These are phyloP conservation scores for Camptophora hylomeconis DNA, from an alignment of 2,329 filamentous ascomycete species.

Conservation along the genomic window DNA sequence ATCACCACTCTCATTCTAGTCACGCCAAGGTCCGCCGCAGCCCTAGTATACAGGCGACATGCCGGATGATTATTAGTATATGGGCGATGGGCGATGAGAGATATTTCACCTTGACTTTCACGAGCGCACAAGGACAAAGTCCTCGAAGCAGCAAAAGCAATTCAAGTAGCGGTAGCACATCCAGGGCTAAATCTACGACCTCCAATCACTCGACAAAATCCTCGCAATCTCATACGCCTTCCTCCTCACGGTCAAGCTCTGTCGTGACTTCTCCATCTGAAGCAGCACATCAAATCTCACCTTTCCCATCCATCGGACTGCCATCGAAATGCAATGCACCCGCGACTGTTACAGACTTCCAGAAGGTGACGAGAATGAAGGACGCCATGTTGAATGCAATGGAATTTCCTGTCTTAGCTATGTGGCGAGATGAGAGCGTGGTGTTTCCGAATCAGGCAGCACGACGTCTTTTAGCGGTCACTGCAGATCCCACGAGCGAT, in stretches of 20 bases:
- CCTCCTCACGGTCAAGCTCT: conserved; percentile 23
- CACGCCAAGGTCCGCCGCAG: conserved; percentile 25
- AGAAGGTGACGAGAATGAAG: conserved; percentile 63
- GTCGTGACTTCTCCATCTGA: conserved; percentile 38
- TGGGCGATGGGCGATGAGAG: conserved; percentile 57
- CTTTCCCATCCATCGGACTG: conserved; percentile 55
- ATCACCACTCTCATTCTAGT: conserved; percentile 12
- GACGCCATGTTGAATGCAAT: conserved; percentile 66
- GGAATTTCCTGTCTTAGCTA: conserved; percentile 59
- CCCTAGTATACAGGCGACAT: conserved; percentile 37
- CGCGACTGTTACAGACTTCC: conserved; percentile 50
- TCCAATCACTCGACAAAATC: conserved; percentile 12
- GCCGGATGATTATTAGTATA: conserved; percentile 65
- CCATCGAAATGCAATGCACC: conserved; percentile 43
- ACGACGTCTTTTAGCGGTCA: conserved; percentile 36
- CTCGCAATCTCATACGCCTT: conserved; percentile 14
- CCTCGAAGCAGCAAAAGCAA: conserved; percentile 20
- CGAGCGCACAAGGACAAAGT: conserved; percentile 35
- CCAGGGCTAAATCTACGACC: conserved; percentile 9
- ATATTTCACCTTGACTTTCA: conserved; percentile 66
- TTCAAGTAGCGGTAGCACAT: conserved; percentile 1
- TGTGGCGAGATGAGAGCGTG: conserved; percentile 70
- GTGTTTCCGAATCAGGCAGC: conserved; percentile 60
- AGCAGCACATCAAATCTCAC: conserved; percentile 38
- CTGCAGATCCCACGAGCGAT: conserved; percentile 26